A percentile compares a stretch with the other conserved stretches of the same genome.
phyloP scores from a whole-genome alignment of 306 rosid species.

The Crotalaria pallida region DNA sequence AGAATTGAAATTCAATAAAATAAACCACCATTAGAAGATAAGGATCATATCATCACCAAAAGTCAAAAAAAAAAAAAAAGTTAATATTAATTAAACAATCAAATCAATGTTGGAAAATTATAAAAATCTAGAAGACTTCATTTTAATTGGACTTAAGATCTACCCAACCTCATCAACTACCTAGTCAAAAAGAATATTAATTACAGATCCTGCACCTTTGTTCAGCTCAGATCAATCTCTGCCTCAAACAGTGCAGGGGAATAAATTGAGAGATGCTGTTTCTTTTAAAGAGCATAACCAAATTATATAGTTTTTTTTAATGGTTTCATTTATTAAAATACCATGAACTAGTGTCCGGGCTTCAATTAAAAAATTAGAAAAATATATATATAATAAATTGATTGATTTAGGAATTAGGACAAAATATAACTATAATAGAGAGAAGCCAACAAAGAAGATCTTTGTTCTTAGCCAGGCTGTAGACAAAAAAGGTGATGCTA shows the following conservation, averaged over 20 bases:
- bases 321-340: not conserved
- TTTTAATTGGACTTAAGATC: slow-evolving; percentile 1
- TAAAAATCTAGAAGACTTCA: not conserved
- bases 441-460: slow-evolving; percentile 16
- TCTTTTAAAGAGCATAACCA: not conserved
- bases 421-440: not conserved
- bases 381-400: not conserved
- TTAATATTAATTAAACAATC: not conserved
- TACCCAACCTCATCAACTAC: slow-evolving; percentile 31
- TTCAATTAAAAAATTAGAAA: not conserved
- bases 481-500: not conserved
- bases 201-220: not conserved
- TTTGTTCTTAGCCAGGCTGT: slow-evolving; percentile 1
- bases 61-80: slow-evolving; percentile 3
- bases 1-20: not conserved
- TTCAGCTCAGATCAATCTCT: slow-evolving; percentile 17
- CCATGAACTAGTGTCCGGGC: slow-evolving; percentile 6
- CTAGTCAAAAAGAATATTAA: not conserved
- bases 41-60: slow-evolving; percentile 15
- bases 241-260: slow-evolving; percentile 15
- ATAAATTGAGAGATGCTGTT: slow-evolving; percentile 12
- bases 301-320: not conserved
- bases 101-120: not conserved
- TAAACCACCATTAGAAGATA: slow-evolving; percentile 11
- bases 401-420: not conserved